Evolutionary conservation across 2,329 filamentous ascomycete genomes (phyloP).

Genomic region (Zymoseptoria pseudotritici): DNA sequence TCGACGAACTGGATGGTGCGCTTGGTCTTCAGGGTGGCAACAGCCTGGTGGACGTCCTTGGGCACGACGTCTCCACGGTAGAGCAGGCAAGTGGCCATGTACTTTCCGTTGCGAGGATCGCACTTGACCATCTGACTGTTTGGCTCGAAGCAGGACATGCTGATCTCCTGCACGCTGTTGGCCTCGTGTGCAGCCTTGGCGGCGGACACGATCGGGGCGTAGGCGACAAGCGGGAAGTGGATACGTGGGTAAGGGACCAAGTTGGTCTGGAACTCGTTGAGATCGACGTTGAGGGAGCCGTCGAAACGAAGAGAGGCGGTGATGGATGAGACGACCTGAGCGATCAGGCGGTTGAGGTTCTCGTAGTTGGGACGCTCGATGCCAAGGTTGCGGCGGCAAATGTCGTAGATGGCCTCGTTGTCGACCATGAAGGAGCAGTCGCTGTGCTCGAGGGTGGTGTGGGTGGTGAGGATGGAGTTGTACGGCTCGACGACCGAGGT

Average conservation of each 20-base stretch:
- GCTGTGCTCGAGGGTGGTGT: slow-evolving; percentile 98
- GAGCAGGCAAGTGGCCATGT: slow-evolving; percentile 97
- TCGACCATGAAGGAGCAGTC: slow-evolving; percentile 99
- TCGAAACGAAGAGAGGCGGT: slow-evolving; percentile 98
- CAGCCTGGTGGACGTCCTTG: slow-evolving; percentile 86
- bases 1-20: slow-evolving; percentile 98
- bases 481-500: slow-evolving; percentile 98
- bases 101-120: slow-evolving; percentile 96
- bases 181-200: slow-evolving; percentile 95
- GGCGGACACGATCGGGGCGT: slow-evolving; percentile 87
- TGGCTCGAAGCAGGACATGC: slow-evolving; percentile 98
- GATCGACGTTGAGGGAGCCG: slow-evolving; percentile 95
- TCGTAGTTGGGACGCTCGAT: slow-evolving; percentile 97
- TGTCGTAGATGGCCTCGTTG: slow-evolving; percentile 99
- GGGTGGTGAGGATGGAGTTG: slow-evolving; percentile 98
- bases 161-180: slow-evolving; percentile 97
- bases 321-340: slow-evolving; percentile 97
- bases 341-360: slow-evolving; percentile 97
- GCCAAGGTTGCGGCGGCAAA: slow-evolving; percentile 94
- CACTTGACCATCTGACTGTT: slow-evolving; percentile 99
- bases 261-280: slow-evolving; percentile 99
- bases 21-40: slow-evolving; percentile 98
- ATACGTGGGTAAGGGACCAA: slow-evolving; percentile 97
- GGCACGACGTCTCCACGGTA: slow-evolving; percentile 98
- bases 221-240: slow-evolving; percentile 97